phyloP scores from a whole-genome alignment of 148 eudicot genomes.

The Dianthus caryophyllus region DNA sequence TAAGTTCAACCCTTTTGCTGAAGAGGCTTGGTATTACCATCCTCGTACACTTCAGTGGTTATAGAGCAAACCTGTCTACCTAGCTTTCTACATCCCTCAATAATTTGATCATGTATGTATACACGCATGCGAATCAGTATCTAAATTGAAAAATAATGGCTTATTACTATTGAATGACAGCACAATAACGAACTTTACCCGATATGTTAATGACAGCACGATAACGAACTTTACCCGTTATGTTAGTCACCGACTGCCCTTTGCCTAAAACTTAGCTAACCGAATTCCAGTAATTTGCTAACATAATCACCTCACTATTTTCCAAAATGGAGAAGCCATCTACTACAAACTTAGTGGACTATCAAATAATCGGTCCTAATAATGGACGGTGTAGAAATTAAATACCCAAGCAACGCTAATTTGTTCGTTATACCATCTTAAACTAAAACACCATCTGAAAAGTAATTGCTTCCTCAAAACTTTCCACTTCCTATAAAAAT shows the following conservation, averaged over 20 bases:
- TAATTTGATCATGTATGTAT: constrained; percentile 96
- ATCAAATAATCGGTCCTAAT: too few relatives aligned
- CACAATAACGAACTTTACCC: background rate
- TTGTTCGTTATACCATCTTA: too few relatives aligned
- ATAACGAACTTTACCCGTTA: background rate
- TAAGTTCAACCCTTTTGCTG: constrained; percentile 56
- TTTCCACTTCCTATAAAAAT: too few relatives aligned
- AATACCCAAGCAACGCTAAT: too few relatives aligned
- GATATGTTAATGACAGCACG: background rate
- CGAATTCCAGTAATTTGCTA: background rate
- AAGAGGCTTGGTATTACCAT: constrained; percentile 35
- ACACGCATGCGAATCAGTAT: constrained; percentile 71
- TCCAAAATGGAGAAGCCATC: too few relatives aligned
- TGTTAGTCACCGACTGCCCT: too few relatives aligned
- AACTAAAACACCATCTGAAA: too few relatives aligned
- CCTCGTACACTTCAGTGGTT: constrained; percentile 76
- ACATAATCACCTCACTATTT: background rate
- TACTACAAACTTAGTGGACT: too few relatives aligned
- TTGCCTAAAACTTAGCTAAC: background rate
- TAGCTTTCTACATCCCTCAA: constrained; percentile 76
- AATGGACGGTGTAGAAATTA: too few relatives aligned
- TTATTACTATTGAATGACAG: background rate
- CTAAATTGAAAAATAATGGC: background rate
- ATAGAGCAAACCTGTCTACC: constrained; percentile 79
- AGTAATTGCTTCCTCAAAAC: too few relatives aligned